Evolutionary conservation across 2,329 filamentous ascomycete species (phyloP), one percentile per base, ranked within the genome.

Genomic region (Xylaria sp.): DNA sequence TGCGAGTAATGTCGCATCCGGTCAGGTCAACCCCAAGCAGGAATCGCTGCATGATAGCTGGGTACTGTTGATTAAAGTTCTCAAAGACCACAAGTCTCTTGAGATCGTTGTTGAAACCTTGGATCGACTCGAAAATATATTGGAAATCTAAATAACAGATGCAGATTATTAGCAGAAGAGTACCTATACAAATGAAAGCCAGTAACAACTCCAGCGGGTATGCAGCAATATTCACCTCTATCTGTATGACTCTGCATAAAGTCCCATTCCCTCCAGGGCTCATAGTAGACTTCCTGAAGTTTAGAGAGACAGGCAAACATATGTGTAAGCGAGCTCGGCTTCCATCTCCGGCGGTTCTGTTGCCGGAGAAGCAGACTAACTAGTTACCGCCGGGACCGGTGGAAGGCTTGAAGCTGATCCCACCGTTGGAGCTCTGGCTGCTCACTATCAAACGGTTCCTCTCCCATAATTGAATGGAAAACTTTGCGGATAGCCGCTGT

Each of bases 341-440:
- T 67, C 69, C 68, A 72, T 61, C 59, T 54, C 44, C 65, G 63
- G 59, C 66, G 66, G 56, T 59, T 70, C 54, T 71, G 67, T 56
- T 69, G 68, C 11, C 66, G 64, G 20, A 71, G 60, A 62, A 71
- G 64, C 50, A 71, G 13, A 50, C 56, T 57, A 7, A 50, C 56
- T 57, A 7, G 64, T 69, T 40, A 70, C 67, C 19, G 59, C 67
- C 37, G 64, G 64, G 34, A 68, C 64, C 24, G 19, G 43, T 43
- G 66, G 66, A 42, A 70, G 61, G 19, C 44, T 43, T 66, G 66
- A 42, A 70, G 61, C 20, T 58, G 51, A 45, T 62, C 45, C 66
- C 61, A 68, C 64, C 64, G 66, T 54, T 64, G 40, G 22, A 19
- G 8, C 50, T 71, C 65, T 40, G 18, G 34, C 20, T 60, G 6